Percentiles rank a stretch among this genome's conserved stretches.
Evolutionary conservation across 2,329 filamentous ascomycete species (phyloP).

Genomic region (Pseudocercospora fijiensis): DNA sequence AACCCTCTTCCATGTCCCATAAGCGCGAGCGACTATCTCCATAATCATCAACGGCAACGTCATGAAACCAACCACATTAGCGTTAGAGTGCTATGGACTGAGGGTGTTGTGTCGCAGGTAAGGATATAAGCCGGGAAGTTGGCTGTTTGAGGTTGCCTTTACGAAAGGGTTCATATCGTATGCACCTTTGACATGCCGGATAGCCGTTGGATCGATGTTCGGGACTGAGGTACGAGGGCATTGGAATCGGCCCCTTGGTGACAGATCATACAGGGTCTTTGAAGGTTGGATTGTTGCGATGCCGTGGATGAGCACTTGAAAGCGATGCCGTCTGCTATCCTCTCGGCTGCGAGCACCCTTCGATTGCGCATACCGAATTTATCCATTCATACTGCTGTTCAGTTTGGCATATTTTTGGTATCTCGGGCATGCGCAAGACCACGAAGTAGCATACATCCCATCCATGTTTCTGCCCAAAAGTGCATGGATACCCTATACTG

Average conservation of each 20-base stretch:
- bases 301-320: not conserved
- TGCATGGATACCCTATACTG: slow-evolving; percentile 1
- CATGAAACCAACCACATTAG: slow-evolving; percentile 2
- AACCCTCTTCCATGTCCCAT: not conserved
- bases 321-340: not conserved
- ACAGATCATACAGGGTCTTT: not conserved
- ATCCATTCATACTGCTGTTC: not conserved
- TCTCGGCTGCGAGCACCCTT: not conserved
- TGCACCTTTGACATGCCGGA: too few relatives aligned
- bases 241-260: not conserved
- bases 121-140: not conserved
- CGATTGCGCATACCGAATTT: not conserved
- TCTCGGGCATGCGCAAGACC: not conserved
- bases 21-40: not conserved
- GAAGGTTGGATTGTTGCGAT: not conserved
- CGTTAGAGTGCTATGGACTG: not conserved
- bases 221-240: not conserved
- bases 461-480: not conserved
- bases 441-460: not conserved
- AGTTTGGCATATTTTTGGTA: not conserved
- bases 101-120: not conserved
- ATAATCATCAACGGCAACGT: not conserved
- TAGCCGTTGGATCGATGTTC: slow-evolving; percentile 2
- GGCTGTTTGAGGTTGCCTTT: not conserved
- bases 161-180: not conserved